Evolutionary conservation across 805 yeast genomes (phyloP).

Genomic region (Suhomyces prunicola): DNA sequence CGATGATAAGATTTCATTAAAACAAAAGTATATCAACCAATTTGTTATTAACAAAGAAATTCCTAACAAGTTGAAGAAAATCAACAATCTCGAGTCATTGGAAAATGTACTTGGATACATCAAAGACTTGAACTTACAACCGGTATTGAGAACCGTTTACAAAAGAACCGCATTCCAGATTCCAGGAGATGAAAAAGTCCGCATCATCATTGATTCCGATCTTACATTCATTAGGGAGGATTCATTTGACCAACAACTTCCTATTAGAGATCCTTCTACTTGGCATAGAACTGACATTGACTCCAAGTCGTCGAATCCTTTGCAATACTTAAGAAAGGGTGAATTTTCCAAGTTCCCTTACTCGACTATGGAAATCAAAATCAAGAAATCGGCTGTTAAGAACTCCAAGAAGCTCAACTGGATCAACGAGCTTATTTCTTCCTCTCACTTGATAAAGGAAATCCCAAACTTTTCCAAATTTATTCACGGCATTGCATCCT

Average conservation of each 20-base stretch:
- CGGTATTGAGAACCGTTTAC: conserved; percentile 80
- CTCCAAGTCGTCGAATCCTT: conserved; percentile 65
- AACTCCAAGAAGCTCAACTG: conserved; percentile 55
- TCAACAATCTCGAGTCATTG: conserved; percentile 22
- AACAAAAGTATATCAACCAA: conserved; percentile 77
- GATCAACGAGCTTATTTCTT: conserved; percentile 81
- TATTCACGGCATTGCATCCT: conserved; percentile 86
- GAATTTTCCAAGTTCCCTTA: conserved; percentile 83
- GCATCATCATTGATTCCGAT: conserved; percentile 88
- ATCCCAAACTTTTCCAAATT: conserved; percentile 92
- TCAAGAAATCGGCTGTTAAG: conserved; percentile 35
- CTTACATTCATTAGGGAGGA: conserved; percentile 88
- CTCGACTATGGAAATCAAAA: conserved; percentile 83
- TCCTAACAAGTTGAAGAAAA: conserved; percentile 13
- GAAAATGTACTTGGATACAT: conserved; percentile 63
- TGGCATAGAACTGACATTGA: conserved; percentile 96
- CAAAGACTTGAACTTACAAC: conserved; percentile 65
- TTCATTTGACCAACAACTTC: conserved; percentile 75
- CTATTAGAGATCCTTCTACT: conserved; percentile 79
- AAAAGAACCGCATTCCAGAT: conserved; percentile 96
- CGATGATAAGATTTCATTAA: conserved; percentile 65
- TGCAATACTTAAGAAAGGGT: conserved; percentile 74
- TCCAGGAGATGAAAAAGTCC: conserved; percentile 92
- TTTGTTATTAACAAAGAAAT: conserved; percentile 43
- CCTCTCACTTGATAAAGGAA: conserved; percentile 78